A percentile compares a stretch with the other conserved stretches of the same genome.
phyloP scores from a whole-genome alignment of 2,329 filamentous ascomycete genomes.

The Torrubiellomyces zombiae region DNA sequence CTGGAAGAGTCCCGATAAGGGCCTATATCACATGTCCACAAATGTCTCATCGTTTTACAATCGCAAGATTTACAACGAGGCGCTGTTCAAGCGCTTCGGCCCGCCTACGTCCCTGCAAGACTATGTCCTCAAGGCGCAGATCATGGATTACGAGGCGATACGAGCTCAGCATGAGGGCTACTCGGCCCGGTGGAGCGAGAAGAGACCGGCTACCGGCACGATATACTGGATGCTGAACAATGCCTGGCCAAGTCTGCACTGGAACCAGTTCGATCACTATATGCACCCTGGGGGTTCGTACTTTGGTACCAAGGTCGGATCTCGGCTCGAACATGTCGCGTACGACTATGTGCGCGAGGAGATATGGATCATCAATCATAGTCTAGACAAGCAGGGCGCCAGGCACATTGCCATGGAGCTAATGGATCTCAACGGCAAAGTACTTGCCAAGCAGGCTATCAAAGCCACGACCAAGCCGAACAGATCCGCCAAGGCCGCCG shows the following conservation, averaged over 20 bases:
- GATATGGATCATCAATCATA: constrained; percentile 39
- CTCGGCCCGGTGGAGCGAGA: constrained; percentile 29
- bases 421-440: constrained; percentile 28
- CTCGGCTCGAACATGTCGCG: constrained; percentile 32
- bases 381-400: constrained; percentile 18
- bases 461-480: constrained; percentile 25
- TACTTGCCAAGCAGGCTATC: constrained; percentile 17
- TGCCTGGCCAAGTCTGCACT: constrained; percentile 48
- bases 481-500: constrained; percentile 15
- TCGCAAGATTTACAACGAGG: constrained; percentile 40
- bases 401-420: constrained; percentile 31
- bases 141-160: constrained; percentile 48
- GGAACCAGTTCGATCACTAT: constrained; percentile 50
- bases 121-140: constrained; percentile 42
- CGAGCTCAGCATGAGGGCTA: constrained; percentile 42
- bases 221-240: constrained; percentile 55
- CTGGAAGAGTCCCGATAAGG: constrained; percentile 35
- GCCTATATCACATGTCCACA: constrained; percentile 43
- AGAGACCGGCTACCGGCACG: constrained; percentile 37
- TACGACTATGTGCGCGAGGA: constrained; percentile 32
- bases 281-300: constrained; percentile 39
- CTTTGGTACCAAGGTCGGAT: constrained; percentile 38
- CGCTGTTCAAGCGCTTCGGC: constrained; percentile 33
- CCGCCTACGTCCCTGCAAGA: constrained; percentile 32
- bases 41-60: constrained; percentile 36